Percentiles rank a stretch among this genome's conserved stretches.
These are phyloP conservation scores for Candida insectalens DNA, from an alignment of 805 yeast genomes.

Conservation along the genomic window DNA sequence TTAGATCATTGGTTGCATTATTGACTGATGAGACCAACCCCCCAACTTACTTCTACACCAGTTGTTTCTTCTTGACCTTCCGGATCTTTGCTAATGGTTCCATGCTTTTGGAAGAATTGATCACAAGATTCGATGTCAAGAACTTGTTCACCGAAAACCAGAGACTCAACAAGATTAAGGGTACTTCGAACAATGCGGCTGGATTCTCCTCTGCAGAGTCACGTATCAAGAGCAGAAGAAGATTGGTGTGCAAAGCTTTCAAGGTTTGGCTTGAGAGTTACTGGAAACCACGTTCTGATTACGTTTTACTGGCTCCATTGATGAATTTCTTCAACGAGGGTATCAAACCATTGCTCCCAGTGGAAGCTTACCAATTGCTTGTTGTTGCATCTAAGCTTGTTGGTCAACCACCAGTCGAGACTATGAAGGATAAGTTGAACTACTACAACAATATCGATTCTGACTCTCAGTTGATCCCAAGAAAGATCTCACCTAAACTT, in stretches of 20 bases:
- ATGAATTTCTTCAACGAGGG: conserved; percentile 76
- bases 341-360: conserved; percentile 47
- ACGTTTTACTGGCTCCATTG: conserved; percentile 52
- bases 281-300: conserved; percentile 65
- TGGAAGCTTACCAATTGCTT: conserved; percentile 52
- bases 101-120: conserved; percentile 59
- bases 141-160: conserved; percentile 25
- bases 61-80: conserved; percentile 72
- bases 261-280: conserved; percentile 85
- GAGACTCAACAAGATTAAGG: conserved; percentile 4
- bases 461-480: conserved; percentile 40
- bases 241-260: conserved; percentile 57
- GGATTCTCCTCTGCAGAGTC: conserved; percentile 31
- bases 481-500: conserved; percentile 33
- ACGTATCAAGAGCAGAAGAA: conserved; percentile 49
- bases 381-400: conserved; percentile 55
- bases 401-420: conserved; percentile 41
- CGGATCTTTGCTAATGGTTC: conserved; percentile 59
- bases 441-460: conserved; percentile 25
- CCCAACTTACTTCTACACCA: conserved; percentile 57
- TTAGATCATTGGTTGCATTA: conserved; percentile 55
- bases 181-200: conserved; percentile 7
- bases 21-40: conserved; percentile 56
- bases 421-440: conserved; percentile 21
- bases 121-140: conserved; percentile 50